These are phyloP conservation scores for Colletotrichum orchidophilum DNA, from an alignment of 2,329 filamentous ascomycete genomes.

Conservation along the genomic window DNA sequence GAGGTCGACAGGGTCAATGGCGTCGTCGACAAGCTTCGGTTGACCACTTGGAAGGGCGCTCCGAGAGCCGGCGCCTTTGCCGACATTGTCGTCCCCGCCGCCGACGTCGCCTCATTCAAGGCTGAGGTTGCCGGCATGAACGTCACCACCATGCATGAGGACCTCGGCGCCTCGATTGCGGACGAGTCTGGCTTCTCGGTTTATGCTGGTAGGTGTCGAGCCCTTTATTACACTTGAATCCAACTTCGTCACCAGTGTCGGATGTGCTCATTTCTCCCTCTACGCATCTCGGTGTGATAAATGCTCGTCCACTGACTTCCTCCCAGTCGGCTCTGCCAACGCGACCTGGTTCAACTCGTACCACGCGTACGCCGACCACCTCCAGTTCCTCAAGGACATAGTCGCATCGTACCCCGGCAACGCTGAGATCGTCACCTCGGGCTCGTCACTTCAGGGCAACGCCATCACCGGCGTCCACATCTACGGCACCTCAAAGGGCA, in stretches of 20 bases:
- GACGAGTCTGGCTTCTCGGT: slow-evolving; percentile 46
- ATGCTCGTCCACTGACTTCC: not conserved
- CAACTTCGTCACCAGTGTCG: not conserved
- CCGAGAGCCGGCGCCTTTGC: slow-evolving; percentile 45
- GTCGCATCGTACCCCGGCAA: slow-evolving; percentile 47
- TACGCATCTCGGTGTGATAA: too few species aligned
- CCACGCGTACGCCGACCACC: slow-evolving; percentile 55
- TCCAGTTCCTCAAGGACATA: slow-evolving; percentile 51
- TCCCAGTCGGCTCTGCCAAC: slow-evolving; percentile 32
- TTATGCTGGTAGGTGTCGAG: slow-evolving; percentile 28
- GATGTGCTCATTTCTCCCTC: too few species aligned
- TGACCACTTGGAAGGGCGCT: slow-evolving; percentile 50
- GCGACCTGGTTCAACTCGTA: slow-evolving; percentile 56
- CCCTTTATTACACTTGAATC: not conserved
- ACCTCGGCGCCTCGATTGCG: slow-evolving; percentile 50
- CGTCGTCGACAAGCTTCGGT: slow-evolving; percentile 45
- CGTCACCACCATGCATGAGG: slow-evolving; percentile 47
- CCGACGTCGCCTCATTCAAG: slow-evolving; percentile 45
- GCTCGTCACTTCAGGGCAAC: slow-evolving; percentile 51
- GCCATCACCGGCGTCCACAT: slow-evolving; percentile 66
- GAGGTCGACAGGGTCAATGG: slow-evolving; percentile 44
- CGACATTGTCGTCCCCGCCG: slow-evolving; percentile 52
- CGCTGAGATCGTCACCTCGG: slow-evolving; percentile 52
- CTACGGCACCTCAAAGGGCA: slow-evolving; percentile 49
- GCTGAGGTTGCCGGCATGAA: slow-evolving; percentile 43